Evolutionary conservation across 192 early-diverging fungal genomes (phyloP).

Genomic region (Piromyces finnis): DNA sequence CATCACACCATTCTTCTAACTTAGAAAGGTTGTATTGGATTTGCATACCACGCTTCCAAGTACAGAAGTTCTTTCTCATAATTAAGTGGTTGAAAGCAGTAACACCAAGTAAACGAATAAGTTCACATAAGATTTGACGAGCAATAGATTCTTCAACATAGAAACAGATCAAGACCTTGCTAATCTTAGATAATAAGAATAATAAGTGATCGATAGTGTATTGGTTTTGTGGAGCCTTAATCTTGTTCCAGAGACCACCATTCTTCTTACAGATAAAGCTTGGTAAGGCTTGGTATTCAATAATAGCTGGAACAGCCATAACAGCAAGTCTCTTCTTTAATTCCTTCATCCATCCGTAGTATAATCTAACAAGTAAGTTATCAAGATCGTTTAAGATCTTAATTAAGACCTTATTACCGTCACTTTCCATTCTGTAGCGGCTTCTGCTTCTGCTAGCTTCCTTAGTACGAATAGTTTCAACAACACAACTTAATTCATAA

Average conservation of each 20-base stretch:
- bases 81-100: conserved; percentile 93
- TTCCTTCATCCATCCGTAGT: conserved; percentile 96
- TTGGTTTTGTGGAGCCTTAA: conserved; percentile 48
- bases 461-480: conserved; percentile 11
- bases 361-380: conserved; percentile 79
- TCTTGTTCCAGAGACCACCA: conserved; percentile 78
- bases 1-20: conserved; percentile 98
- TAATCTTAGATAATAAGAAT: conserved; percentile 84
- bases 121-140: conserved; percentile 84
- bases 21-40: conserved; percentile 94
- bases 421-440: conserved; percentile 3
- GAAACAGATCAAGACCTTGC: conserved; percentile 91
- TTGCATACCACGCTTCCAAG: conserved; percentile 32
- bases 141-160: conserved; percentile 84
- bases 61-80: conserved; percentile 96
- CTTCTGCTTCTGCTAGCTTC: conserved; percentile 13
- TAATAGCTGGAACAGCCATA: conserved; percentile 92
- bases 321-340: conserved; percentile 85
- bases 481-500: conserved; percentile 47
- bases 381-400: conserved; percentile 81
- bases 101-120: conserved; percentile 84
- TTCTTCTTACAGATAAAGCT: conserved; percentile 87
- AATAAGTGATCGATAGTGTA: conserved; percentile 92
- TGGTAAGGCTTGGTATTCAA: conserved; percentile 86
- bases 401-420: conserved; percentile 62